Evolutionary conservation across 1,284 basidiomycete species (phyloP), one percentile per base, ranked within the genome.

Genomic region (Ceraceosorus guamensis): DNA sequence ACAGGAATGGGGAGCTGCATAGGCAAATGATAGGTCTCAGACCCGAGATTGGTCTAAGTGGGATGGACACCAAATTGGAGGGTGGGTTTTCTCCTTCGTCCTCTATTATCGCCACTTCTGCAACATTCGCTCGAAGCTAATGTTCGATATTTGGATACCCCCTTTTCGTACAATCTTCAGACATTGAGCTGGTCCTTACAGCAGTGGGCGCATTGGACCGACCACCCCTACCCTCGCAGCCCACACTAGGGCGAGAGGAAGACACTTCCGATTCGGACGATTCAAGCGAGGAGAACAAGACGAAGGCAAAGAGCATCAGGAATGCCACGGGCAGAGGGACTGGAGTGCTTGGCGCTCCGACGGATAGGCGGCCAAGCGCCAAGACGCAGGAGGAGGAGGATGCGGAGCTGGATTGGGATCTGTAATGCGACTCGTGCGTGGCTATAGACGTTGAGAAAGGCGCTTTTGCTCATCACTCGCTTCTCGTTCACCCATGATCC

Each of bases 1-100:
- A 98, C 78, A 84, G 88, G 45, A 87, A 87, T 63, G 95, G 95
- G 14, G 87, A 93, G 48, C 86, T 97, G 55, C 81, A 82, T 52
- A 86, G 89, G 55, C 91, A 97, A 76, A 81, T 95, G 18, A 81
- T 90, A 3, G 84, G 90, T 1, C 75, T 80, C n/a, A 65, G 75
- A 31, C 69, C 78, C 85, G 87, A 89, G 83, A 87, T 66, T 30
- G 75, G 75, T 0, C 59, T 78, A 48, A 75, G 76, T 80, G 86
- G 66, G 81, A 88, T 79, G 81, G 83, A 76, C 83, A 92, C 89
- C 48, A 83, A 81, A 41, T 80, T 87, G n/a, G 85, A 88, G 80
- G 91, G 91, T 90, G 67, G 58, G 78, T 55, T 6, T 7, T 24
- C 24, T 24, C 3, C 24, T 24, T 24, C 3, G 30, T 1, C 2